Evolutionary conservation across 2,329 filamentous ascomycete species (phyloP).

Genomic region (Shiraia bambusicola): DNA sequence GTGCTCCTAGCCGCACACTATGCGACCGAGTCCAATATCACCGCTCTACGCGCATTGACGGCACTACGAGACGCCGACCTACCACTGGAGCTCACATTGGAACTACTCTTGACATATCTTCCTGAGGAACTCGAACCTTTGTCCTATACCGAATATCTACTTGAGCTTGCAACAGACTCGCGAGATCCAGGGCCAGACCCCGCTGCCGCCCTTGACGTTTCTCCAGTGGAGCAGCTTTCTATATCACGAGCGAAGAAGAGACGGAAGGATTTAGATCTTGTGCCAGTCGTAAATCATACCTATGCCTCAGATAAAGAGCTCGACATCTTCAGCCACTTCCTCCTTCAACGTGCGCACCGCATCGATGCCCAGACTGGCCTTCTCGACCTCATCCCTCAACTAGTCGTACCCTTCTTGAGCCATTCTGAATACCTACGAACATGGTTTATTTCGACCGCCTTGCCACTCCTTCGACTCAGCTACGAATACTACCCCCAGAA

Average conservation of each 20-base stretch:
- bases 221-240: conserved; percentile 59
- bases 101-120: conserved; percentile 74
- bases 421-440: conserved; percentile 61
- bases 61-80: conserved; percentile 60
- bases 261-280: conserved; percentile 63
- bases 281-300: conserved; percentile 57
- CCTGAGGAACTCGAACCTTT: conserved; percentile 68
- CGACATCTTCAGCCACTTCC: conserved; percentile 63
- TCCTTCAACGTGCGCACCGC: conserved; percentile 66
- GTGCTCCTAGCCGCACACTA: conserved; percentile 72
- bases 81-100: conserved; percentile 64
- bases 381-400: conserved; percentile 64
- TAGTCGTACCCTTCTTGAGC: conserved; percentile 68
- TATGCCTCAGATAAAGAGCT: conserved; percentile 52
- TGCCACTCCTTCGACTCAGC: conserved; percentile 69
- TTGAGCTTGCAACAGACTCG: conserved; percentile 56
- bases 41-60: conserved; percentile 62
- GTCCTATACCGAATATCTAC: conserved; percentile 63
- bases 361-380: conserved; percentile 74
- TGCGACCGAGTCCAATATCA: conserved; percentile 65
- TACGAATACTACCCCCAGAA: conserved; percentile 67
- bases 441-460: conserved; percentile 68
- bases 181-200: conserved; percentile 46
- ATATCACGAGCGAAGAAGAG: conserved; percentile 66
- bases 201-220: conserved; percentile 52